Evolutionary conservation across 2,329 filamentous ascomycete genomes (phyloP), one percentile per base, ranked within the genome.

Genomic region (Verticillium zaregamsianum): DNA sequence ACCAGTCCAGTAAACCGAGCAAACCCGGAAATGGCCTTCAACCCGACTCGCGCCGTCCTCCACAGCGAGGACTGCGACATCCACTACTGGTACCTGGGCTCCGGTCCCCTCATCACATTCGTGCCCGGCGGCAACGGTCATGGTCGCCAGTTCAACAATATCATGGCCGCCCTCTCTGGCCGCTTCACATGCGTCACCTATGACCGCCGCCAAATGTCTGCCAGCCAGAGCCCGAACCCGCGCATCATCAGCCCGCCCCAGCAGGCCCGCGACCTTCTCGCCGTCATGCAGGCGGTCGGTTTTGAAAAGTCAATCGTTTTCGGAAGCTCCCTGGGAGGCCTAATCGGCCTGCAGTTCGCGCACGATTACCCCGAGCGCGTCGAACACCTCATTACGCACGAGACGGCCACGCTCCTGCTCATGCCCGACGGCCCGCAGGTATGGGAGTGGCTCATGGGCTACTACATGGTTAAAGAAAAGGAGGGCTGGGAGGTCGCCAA

Each of bases 101-200:
- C 40, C 7, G 72, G 72, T 0, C 72, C 71, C 7, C 66, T 74
- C 4, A 65, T 74, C 32, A 65, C 65, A 49, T 73, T 74, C 63
- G 63, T 74, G 31, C 72, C 72, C 1, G 72, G 73, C 59, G 73
- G 73, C 28, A 73, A 73, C 60, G 73, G 73, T 28, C 70, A 73
- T 61, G 73, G 71, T 7, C 62, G 64, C 5, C 73, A 74, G 56
- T 75, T 68, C 66, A 65, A 69, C 66, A 40, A 63, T 31, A 64
- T 74, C 28, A 72, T 74, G 31, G 60, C 65, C 6, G 63, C 66
- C 25, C 66, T 74, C 3, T 67, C 70, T 7, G 61, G 65, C 49
- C 40, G 31, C 0, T 74, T 66, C 66, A 73, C 71, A 31, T 68
- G 67, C 66, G 67, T 60, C 20, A 74, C 73, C 14, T 74, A 73